These are phyloP conservation scores for Guadua angustifolia DNA, from an alignment of 176 grass and related monocot genomes.

Conservation along the genomic window DNA sequence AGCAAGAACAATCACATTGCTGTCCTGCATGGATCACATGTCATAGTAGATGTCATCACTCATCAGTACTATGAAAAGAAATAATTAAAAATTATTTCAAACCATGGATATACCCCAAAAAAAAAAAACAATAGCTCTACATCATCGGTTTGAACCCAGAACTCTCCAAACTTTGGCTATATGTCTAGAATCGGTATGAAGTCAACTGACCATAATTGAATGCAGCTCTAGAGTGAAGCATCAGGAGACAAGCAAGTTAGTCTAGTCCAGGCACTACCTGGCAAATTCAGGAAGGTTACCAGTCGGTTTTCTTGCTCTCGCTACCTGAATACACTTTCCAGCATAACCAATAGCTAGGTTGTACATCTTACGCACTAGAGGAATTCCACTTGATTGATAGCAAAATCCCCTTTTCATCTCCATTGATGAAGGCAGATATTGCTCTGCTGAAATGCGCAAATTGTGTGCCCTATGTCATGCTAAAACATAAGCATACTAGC, in stretches of 20 bases:
- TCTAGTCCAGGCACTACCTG: not conserved
- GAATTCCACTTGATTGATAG: not conserved
- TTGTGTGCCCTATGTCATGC: not conserved
- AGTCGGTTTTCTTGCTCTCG: not conserved
- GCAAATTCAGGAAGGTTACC: not conserved
- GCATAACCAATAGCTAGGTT: not conserved
- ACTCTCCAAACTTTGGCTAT: not conserved
- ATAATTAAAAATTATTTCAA: not conserved
- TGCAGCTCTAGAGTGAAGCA: not conserved
- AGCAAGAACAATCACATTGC: constrained; percentile 86
- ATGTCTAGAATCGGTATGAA: not conserved
- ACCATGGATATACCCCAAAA: not conserved
- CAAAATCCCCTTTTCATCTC: not conserved
- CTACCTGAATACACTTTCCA: not conserved
- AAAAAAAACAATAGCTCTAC: not conserved
- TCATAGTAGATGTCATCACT: not conserved
- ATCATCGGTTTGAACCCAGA: not conserved
- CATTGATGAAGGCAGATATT: not conserved
- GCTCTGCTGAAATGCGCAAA: not conserved
- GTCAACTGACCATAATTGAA: not conserved
- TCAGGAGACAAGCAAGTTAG: not conserved
- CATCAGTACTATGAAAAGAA: constrained; percentile 8
- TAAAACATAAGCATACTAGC: not conserved
- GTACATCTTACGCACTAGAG: not conserved
- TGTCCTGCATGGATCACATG: constrained; percentile 53